Percentiles rank a stretch among this genome's conserved stretches.
phyloP scores from a whole-genome alignment of 768 basidiomycete species.

The Leccinum uliginosum region DNA sequence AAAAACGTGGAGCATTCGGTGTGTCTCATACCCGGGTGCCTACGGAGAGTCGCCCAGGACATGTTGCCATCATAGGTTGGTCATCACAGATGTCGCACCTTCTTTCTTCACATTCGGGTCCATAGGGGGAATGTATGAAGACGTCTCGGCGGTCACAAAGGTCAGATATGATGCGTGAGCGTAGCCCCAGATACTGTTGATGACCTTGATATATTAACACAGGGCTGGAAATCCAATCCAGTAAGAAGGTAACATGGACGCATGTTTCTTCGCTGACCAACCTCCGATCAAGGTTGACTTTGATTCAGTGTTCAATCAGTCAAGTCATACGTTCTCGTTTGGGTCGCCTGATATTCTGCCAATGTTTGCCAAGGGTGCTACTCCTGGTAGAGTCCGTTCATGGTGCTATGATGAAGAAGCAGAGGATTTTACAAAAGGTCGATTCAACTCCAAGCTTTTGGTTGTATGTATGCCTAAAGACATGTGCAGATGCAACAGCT shows the following conservation, averaged over 20 bases:
- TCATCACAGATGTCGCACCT: neutral
- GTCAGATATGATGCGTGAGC: slow-evolving; percentile 32
- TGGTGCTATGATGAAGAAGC: slow-evolving; percentile 76
- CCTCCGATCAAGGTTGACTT: slow-evolving; percentile 53
- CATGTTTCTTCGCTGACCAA: neutral
- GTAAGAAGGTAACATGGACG: slow-evolving; percentile 31
- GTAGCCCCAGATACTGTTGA: neutral
- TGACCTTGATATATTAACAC: slow-evolving; percentile 2
- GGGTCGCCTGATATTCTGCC: slow-evolving; percentile 87
- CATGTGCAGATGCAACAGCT: slow-evolving; percentile 58
- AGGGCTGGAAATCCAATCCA: slow-evolving; percentile 88
- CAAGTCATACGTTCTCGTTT: slow-evolving; percentile 72
- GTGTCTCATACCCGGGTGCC: slow-evolving; percentile 84
- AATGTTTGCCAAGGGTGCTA: slow-evolving; percentile 79
- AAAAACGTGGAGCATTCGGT: slow-evolving; percentile 71
- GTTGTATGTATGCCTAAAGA: neutral
- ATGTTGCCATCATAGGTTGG: slow-evolving; percentile 81
- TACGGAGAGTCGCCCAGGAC: slow-evolving; percentile 84
- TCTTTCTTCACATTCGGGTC: slow-evolving; percentile 3
- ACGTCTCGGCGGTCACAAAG: slow-evolving; percentile 84
- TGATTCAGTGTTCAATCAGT: slow-evolving; percentile 86
- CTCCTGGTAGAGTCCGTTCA: slow-evolving; percentile 61
- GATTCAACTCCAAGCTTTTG: neutral
- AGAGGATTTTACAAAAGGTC: slow-evolving; percentile 86
- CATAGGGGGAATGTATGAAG: slow-evolving; percentile 88